Evolutionary conservation across 495 filamentous ascomycete species (phyloP).

Genomic region (Rostrohypoxylon terebratum): DNA sequence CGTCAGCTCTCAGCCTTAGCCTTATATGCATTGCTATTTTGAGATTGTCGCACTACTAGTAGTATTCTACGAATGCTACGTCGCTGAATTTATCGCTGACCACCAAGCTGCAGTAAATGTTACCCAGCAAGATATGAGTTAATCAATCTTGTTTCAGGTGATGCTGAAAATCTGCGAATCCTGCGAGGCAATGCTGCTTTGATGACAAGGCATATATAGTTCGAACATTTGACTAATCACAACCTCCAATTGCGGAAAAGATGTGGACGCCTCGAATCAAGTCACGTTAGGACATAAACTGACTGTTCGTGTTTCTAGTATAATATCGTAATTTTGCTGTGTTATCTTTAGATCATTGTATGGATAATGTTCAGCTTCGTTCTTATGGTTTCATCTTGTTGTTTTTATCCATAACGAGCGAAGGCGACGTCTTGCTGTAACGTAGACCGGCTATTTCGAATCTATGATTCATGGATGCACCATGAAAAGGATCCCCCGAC

Average conservation of each 20-base stretch:
- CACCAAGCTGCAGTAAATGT: slow-evolving; percentile 28
- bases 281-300: neutral
- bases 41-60: slow-evolving; percentile 24
- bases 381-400: neutral
- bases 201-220: slow-evolving; percentile 12
- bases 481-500: neutral
- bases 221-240: slow-evolving; percentile 1
- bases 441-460: slow-evolving; percentile 2
- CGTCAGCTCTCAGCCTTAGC: slow-evolving; percentile 43
- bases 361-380: neutral
- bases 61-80: slow-evolving; percentile 9
- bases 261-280: neutral
- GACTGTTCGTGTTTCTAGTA: slow-evolving; percentile 5
- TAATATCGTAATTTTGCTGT: neutral
- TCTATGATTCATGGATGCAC: neutral
- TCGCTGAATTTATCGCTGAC: slow-evolving; percentile 32
- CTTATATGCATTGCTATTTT: slow-evolving; percentile 40
- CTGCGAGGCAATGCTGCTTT: slow-evolving; percentile 29
- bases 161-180: slow-evolving; percentile 30
- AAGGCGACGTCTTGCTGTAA: neutral
- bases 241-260: neutral
- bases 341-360: slow-evolving; percentile 20
- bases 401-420: neutral
- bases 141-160: slow-evolving; percentile 45
- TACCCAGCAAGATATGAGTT: slow-evolving; percentile 25